A percentile compares a stretch with the other conserved stretches of the same genome.
Conservation (phyloP, 192 early-diverging fungal species). For the Haplosporangium gracile region DNA sequence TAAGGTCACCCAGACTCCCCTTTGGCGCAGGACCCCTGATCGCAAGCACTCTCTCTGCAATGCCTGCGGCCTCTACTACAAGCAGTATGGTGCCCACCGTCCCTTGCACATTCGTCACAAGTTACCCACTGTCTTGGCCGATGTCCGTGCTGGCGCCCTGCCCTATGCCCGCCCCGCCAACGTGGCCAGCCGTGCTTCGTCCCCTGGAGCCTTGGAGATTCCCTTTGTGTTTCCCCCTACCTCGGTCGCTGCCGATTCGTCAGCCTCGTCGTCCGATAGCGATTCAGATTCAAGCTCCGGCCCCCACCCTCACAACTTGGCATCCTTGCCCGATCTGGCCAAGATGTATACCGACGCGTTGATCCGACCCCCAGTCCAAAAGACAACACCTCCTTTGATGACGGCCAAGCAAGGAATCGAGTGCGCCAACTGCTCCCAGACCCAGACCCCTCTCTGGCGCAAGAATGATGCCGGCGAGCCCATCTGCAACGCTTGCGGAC, state of each 20-base stretch:
- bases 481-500: constrained; percentile 85
- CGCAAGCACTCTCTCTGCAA: constrained; percentile 85
- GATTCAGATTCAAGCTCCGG: constrained; percentile 38
- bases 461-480: constrained; percentile 79
- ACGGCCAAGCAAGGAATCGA: constrained; percentile 52
- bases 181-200: constrained; percentile 17
- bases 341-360: constrained; percentile 44
- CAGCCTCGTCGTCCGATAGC: not conserved
- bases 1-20: constrained; percentile 79
- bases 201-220: constrained; percentile 11
- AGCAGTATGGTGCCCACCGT: constrained; percentile 71
- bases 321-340: constrained; percentile 24
- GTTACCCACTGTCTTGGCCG: constrained; percentile 35
- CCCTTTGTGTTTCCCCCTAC: not conserved
- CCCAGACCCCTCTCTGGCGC: constrained; percentile 84
- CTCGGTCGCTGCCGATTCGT: constrained; percentile 8
- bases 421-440: constrained; percentile 81
- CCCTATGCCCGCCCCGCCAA: constrained; percentile 47
- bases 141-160: constrained; percentile 22
- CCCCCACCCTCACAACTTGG: not conserved
- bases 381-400: constrained; percentile 37
- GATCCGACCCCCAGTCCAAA: constrained; percentile 17
- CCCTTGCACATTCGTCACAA: constrained; percentile 68
- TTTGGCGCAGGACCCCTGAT: constrained; percentile 86
- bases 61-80: constrained; percentile 80